Evolutionary conservation across 306 rosid genomes (phyloP).

Genomic region (Urtica urens): DNA sequence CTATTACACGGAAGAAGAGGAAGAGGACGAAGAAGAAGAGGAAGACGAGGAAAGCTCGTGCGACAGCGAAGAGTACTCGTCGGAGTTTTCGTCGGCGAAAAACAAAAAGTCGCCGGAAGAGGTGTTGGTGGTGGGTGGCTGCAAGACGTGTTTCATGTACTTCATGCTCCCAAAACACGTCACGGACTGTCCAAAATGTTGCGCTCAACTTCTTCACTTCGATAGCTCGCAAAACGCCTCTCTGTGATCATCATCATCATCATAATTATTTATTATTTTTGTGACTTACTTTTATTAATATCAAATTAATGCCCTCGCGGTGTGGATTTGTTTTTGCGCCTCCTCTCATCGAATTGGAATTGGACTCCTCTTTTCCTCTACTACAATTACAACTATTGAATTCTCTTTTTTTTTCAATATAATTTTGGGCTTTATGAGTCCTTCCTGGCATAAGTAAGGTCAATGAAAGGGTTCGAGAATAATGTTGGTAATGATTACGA

Average conservation of each 20-base stretch:
- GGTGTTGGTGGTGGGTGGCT: conserved; percentile 89
- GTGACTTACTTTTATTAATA: too few species aligned
- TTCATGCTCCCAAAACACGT: conserved; percentile 89
- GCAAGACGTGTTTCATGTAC: conserved; percentile 91
- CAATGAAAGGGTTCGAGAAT: conserved; percentile 37
- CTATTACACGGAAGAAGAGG: conserved; percentile 44
- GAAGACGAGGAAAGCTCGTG: conserved; percentile 39
- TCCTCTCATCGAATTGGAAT: too few species aligned
- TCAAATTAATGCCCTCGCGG: too few species aligned
- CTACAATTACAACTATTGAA: not conserved
- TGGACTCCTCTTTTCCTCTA: not conserved
- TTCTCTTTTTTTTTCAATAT: not conserved
- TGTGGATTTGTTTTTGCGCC: conserved; percentile 9
- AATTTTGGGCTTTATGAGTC: conserved; percentile 7
- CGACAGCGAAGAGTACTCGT: conserved; percentile 76
- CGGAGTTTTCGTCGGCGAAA: conserved; percentile 38
- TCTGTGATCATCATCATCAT: conserved; percentile 22
- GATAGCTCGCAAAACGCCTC: conserved; percentile 66
- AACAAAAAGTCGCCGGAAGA: not conserved
- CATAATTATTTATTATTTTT: not conserved
- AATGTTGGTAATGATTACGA: conserved; percentile 57
- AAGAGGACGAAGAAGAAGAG: not conserved
- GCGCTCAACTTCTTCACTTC: conserved; percentile 83
- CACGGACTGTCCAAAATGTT: conserved; percentile 81
- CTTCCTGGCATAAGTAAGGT: conserved; percentile 25